A percentile compares a stretch with the other conserved stretches of the same genome.
Evolutionary conservation across 306 rosid genomes (phyloP).

Genomic region (Malus sylvestris): DNA sequence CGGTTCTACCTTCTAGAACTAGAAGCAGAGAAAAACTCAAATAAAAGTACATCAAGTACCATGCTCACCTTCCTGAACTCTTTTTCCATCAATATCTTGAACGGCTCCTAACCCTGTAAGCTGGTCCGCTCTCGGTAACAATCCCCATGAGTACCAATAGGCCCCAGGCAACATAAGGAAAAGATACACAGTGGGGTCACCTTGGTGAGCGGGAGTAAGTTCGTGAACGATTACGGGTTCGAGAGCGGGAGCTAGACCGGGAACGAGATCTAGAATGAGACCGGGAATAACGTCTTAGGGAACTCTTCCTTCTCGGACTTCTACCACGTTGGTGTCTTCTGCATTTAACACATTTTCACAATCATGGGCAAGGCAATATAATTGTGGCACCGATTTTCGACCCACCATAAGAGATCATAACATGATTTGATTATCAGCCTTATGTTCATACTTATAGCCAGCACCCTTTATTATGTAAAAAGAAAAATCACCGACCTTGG

Average conservation of each 20-base stretch:
- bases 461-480: neutral
- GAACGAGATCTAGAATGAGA: constrained; percentile 30
- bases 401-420: neutral
- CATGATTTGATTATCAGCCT: neutral
- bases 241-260: constrained; percentile 26
- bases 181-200: constrained; percentile 25
- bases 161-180: neutral
- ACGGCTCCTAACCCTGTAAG: constrained; percentile 61
- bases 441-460: neutral
- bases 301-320: constrained; percentile 80
- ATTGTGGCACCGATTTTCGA: neutral
- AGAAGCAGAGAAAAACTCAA: constrained; percentile 9
- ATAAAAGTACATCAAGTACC: neutral
- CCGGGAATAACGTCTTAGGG: constrained; percentile 48
- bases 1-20: neutral
- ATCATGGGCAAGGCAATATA: neutral
- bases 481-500: constrained; percentile 41
- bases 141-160: neutral
- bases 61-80: neutral
- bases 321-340: constrained; percentile 71
- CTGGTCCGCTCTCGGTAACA: constrained; percentile 18
- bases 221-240: constrained; percentile 24
- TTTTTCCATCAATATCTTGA: constrained; percentile 47
- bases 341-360: constrained; percentile 15
- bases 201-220: constrained; percentile 70